Evolutionary conservation across 179 eudicot genomes (phyloP).

Genomic region (Carnegiea gigantea): DNA sequence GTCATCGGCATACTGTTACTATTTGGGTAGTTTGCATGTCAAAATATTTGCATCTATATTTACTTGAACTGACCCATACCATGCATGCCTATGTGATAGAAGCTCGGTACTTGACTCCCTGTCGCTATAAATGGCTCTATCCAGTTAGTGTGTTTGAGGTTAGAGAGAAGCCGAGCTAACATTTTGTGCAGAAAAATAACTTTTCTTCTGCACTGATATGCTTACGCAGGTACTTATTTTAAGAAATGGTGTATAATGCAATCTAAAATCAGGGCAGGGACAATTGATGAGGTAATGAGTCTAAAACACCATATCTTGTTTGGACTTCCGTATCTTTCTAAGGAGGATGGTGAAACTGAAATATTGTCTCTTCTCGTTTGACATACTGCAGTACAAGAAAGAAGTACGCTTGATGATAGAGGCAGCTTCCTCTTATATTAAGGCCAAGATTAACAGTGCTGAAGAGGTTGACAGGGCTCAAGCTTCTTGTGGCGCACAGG

Average conservation of each 20-base stretch:
- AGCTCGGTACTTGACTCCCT: not conserved
- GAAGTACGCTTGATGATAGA: slow-evolving; percentile 72
- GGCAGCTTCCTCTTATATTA: slow-evolving; percentile 50
- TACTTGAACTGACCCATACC: not conserved
- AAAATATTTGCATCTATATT: not conserved
- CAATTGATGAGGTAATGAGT: slow-evolving; percentile 61
- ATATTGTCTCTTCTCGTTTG: not conserved
- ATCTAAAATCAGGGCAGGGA: slow-evolving; percentile 73
- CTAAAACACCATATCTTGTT: not conserved
- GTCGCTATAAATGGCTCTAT: not conserved
- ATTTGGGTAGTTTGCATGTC: not conserved
- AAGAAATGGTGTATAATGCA: slow-evolving; percentile 98
- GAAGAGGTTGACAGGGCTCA: slow-evolving; percentile 23
- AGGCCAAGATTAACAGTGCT: slow-evolving; percentile 37
- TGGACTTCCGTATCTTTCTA: not conserved
- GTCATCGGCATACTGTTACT: too few species aligned
- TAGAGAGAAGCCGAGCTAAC: not conserved
- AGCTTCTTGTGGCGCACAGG: slow-evolving; percentile 33
- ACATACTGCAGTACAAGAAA: slow-evolving; percentile 64
- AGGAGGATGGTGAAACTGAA: not conserved
- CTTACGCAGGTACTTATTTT: slow-evolving; percentile 73
- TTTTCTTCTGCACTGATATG: not conserved
- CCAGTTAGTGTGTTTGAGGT: too few species aligned
- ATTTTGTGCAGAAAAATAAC: not conserved
- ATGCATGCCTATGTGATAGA: not conserved